These are phyloP conservation scores for Sclerospora graminicola DNA, from an alignment of 352 stramenopile species.

Conservation along the genomic window DNA sequence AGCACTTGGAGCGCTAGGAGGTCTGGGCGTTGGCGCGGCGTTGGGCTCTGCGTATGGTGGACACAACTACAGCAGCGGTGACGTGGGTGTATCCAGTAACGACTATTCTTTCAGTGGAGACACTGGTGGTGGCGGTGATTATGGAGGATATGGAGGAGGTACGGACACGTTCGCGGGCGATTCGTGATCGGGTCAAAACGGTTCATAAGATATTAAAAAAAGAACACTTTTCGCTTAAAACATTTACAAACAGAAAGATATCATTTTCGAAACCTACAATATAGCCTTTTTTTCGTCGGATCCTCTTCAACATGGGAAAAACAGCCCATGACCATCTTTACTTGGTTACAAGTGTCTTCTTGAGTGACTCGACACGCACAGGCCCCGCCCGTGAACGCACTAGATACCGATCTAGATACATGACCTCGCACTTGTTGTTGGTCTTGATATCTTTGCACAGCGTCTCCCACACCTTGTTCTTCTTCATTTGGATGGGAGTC, in stretches of 20 bases:
- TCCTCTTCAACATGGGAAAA: too few relatives aligned
- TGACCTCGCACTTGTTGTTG: conserved; percentile 63
- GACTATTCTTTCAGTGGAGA: conserved; percentile 50
- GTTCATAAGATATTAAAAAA: too few relatives aligned
- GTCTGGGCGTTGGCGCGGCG: conserved; percentile 36
- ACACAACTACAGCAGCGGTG: conserved; percentile 15
- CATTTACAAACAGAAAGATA: too few relatives aligned
- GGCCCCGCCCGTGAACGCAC: conserved; percentile 44
- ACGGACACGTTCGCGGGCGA: conserved; percentile 41
- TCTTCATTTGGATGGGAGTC: conserved; percentile 77
- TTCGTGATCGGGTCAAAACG: too few relatives aligned
- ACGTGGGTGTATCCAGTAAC: conserved; percentile 24
- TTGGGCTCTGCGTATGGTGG: conserved; percentile 36
- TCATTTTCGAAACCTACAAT: background rate
- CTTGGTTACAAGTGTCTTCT: conserved; percentile 37
- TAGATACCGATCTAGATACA: conserved; percentile 54
- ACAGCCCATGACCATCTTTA: conserved; percentile 14
- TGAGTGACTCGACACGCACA: conserved; percentile 50
- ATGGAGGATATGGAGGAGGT: conserved; percentile 20
- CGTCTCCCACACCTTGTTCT: conserved; percentile 78
- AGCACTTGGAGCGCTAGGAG: conserved; percentile 34
- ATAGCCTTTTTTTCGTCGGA: too few relatives aligned
- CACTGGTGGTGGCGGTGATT: conserved; percentile 28
- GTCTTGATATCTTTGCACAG: conserved; percentile 67
- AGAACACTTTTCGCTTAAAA: too few relatives aligned